Evolutionary conservation across 2,329 filamentous ascomycete genomes (phyloP), one percentile per base, ranked within the genome.

Genomic region (Metarhizium anisopliae): DNA sequence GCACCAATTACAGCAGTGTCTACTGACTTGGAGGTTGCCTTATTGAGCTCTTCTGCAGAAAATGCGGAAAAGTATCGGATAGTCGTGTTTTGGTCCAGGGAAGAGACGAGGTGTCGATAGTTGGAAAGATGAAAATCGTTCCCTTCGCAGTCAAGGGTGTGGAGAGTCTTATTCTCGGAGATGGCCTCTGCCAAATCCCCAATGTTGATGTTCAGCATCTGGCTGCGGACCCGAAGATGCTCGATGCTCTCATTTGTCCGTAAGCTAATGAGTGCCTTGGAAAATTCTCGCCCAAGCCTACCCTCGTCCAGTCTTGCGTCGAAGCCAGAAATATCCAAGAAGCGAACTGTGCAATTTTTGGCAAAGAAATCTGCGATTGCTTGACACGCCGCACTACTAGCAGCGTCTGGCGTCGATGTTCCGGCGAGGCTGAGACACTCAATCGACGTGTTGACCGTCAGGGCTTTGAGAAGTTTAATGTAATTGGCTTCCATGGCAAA

Each of bases 221-320:
- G 80, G 63, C 79, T 82, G 58, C 79, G 76, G 50, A 83, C 72
- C 1, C 79, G 74, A 4, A 83, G 72, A 61, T 82, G 79, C 53
- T 73, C 73, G 18, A 78, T 68, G 16, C 69, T 66, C 7, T 62
- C 70, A 56, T 78, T 77, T n/a, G 67, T 66, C 35, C 70, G 71
- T 36, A 81, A 70, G 25, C 77, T 77, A 20, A 70, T 69, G 30
- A 83, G 67, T 0, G 79, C 73, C 40, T 72, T 74, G 0, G 77
- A 79, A 57, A 82, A 78, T 8, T 78, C 77, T 56, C 71, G 74
- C 16, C 79, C 79, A 10, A 83, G 71, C 57, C 80, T 77, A 0
- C 78, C 77, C 59, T 83, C 80, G 59, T 83, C 80, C 6, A 83
- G 68, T 63, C 81, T 82, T 49, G 79, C 77, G 50, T 76, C 77